Percentiles rank a stretch among this genome's conserved stretches.
Conservation (phyloP, 192 early-diverging fungal species). For the Thamnidium elegans region DNA sequence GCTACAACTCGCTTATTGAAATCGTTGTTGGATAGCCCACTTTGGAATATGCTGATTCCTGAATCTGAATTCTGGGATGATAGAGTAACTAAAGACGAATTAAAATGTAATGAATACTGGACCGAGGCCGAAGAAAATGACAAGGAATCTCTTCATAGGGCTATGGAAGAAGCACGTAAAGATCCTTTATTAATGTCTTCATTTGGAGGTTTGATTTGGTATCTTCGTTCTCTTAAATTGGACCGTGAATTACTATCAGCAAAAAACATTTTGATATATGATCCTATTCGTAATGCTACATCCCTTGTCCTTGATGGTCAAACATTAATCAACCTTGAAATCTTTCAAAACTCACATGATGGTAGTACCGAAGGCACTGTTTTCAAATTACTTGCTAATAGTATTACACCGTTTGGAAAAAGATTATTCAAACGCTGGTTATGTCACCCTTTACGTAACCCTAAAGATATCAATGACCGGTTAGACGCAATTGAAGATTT, state of each 20-base stretch:
- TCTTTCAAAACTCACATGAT: conserved; percentile 83
- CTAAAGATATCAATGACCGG: conserved; percentile 71
- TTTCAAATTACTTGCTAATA: conserved; percentile 80
- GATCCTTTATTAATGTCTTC: conserved; percentile 38
- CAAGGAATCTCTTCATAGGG: conserved; percentile 43
- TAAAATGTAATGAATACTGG: conserved; percentile 63
- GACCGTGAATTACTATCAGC: conserved; percentile 84
- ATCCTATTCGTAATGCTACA: conserved; percentile 72
- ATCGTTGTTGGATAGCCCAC: conserved; percentile 51
- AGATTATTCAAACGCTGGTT: conserved; percentile 78
- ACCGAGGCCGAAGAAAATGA: conserved; percentile 22
- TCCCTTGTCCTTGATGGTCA: conserved; percentile 91
- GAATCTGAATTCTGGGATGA: conserved; percentile 72
- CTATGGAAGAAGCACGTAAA: conserved; percentile 39
- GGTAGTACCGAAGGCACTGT: conserved; percentile 76
- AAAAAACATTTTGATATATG: conserved; percentile 78
- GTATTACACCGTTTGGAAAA: conserved; percentile 87
- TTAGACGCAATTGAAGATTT: conserved; percentile 90
- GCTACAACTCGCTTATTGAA: conserved; percentile 60
- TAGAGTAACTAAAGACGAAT: conserved; percentile 54
- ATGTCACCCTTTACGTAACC: conserved; percentile 80
- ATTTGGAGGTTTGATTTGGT: conserved; percentile 67
- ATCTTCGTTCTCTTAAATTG: conserved; percentile 85
- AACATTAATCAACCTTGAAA: conserved; percentile 88
- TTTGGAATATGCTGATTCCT: conserved; percentile 63